Base-by-base conservation (phyloP, 352 stramenopile genomes). In the Phytophthora capsici region DNA sequence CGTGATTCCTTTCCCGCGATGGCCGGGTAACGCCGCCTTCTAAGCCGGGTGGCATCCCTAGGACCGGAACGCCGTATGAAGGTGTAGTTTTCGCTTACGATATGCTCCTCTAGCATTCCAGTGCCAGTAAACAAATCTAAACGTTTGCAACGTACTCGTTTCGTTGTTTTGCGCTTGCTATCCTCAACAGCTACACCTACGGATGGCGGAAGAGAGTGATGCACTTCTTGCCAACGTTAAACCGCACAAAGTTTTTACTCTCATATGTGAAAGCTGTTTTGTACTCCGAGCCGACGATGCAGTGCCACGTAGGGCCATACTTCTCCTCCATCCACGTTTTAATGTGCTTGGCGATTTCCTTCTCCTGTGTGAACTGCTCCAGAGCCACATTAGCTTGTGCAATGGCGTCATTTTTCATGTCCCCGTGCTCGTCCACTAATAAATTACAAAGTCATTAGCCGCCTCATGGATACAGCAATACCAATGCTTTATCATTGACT, bases 1-100 rank as follows among this genome's bases (percentile, higher is more conserved):
- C 71, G 96, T 98, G 12, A 99, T 99, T 75, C 95, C 98, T 25
- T 99, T 99, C 82, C 98, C 98, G 46, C 87, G 98, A 48, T 99
- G 93, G 86, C 96, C 97, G 10, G 95, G 96, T 58, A 98, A 98
- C 87, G 97, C 97, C 36, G 80, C 98, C 36, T 93, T 93, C 61
- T 93, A 91, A 84, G 61, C 38, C 51, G 30, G 53, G 17, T 38
- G 20, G 28, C 16, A 38, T 40, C 44, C 34, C 36, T 37, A 23
- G 36, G 20, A 34, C 44, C 6, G 22, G 26, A 22, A 43, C 36
- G 40, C 4, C 54, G 47, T 66, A 60, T 60, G 49, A 59, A 58
- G 47, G 16, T 22, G 57, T 52, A 38, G 26, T 34, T 14, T 34
- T 34, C 28, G 23, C 19, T 28, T n/a, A 17, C 46, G 10, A 47